phyloP scores from a whole-genome alignment of 768 basidiomycete genomes.

The Termitomyces titanicus region DNA sequence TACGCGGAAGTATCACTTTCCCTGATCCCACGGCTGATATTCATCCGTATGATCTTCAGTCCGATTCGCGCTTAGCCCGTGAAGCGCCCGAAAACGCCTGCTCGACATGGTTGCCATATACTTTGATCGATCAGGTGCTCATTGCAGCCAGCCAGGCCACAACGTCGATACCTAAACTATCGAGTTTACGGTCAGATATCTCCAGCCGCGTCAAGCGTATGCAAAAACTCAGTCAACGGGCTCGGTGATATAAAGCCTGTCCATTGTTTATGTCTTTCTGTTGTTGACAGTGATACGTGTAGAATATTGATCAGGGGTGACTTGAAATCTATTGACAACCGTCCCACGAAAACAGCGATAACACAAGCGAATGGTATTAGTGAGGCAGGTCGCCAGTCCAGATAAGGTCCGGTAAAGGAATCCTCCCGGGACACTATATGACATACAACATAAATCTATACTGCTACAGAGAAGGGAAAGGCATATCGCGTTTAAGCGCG shows the following conservation, averaged over 20 bases:
- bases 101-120: slow-evolving; percentile 79
- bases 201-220: slow-evolving; percentile 63
- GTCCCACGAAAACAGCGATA: background rate
- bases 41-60: slow-evolving; percentile 30
- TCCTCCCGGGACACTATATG: slow-evolving; percentile 31
- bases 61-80: slow-evolving; percentile 49
- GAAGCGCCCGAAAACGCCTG: slow-evolving; percentile 52
- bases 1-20: slow-evolving; percentile 24
- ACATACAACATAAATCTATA: slow-evolving; percentile 28
- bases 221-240: slow-evolving; percentile 49
- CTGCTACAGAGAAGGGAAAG: slow-evolving; percentile 27
- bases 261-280: background rate
- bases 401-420: slow-evolving; percentile 5
- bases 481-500: background rate
- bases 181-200: slow-evolving; percentile 56
- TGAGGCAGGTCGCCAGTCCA: background rate
- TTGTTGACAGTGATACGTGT: background rate
- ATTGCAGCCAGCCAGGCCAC: slow-evolving; percentile 50
- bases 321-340: background rate
- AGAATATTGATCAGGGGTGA: background rate
- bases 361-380: background rate
- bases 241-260: slow-evolving; percentile 13
- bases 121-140: slow-evolving; percentile 80
- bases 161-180: slow-evolving; percentile 45
- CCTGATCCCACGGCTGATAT: slow-evolving; percentile 8